phyloP scores from a whole-genome alignment of 495 filamentous ascomycete species.

The Tricharina praecox region DNA sequence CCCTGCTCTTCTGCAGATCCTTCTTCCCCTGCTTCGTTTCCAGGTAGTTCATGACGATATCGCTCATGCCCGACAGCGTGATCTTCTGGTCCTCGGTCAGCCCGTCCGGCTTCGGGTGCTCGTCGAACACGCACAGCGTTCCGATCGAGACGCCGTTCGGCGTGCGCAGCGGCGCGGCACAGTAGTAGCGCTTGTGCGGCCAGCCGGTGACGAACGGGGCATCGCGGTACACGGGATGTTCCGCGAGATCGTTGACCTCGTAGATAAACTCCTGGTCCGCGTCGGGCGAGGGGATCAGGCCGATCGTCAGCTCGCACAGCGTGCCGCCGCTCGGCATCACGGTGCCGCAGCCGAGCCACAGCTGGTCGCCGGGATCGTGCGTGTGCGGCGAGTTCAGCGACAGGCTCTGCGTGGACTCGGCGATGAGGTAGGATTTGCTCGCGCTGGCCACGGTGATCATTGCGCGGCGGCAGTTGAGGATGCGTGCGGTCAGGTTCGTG shows the following conservation, averaged over 20 bases:
- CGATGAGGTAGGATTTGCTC: slow-evolving; percentile 42
- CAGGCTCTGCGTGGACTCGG: slow-evolving; percentile 42
- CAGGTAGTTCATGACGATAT: slow-evolving; percentile 46
- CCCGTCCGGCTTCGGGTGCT: slow-evolving; percentile 32
- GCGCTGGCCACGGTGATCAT: slow-evolving; percentile 46
- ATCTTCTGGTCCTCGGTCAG: slow-evolving; percentile 28
- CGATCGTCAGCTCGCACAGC: slow-evolving; percentile 36
- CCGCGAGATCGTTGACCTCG: slow-evolving; percentile 35
- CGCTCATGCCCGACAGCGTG: slow-evolving; percentile 34
- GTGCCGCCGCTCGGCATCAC: slow-evolving; percentile 32
- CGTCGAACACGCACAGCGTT: slow-evolving; percentile 49
- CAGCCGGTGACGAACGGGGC: slow-evolving; percentile 30
- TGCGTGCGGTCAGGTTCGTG: slow-evolving; percentile 42
- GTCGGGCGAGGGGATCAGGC: slow-evolving; percentile 18
- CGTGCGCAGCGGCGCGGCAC: slow-evolving; percentile 49
- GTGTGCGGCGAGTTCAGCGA: slow-evolving; percentile 31
- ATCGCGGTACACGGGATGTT: slow-evolving; percentile 34
- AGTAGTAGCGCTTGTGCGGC: slow-evolving; percentile 41
- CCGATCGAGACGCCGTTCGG: slow-evolving; percentile 54
- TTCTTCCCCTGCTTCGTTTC: slow-evolving; percentile 25
- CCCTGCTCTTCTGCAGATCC: slow-evolving; percentile 8
- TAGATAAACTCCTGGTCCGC: slow-evolving; percentile 29
- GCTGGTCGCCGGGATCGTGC: slow-evolving; percentile 28
- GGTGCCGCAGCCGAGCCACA: slow-evolving; percentile 29
- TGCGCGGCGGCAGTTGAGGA: slow-evolving; percentile 36